Conservation (phyloP, 768 basidiomycete species). For the Tulasnella sp. region DNA sequence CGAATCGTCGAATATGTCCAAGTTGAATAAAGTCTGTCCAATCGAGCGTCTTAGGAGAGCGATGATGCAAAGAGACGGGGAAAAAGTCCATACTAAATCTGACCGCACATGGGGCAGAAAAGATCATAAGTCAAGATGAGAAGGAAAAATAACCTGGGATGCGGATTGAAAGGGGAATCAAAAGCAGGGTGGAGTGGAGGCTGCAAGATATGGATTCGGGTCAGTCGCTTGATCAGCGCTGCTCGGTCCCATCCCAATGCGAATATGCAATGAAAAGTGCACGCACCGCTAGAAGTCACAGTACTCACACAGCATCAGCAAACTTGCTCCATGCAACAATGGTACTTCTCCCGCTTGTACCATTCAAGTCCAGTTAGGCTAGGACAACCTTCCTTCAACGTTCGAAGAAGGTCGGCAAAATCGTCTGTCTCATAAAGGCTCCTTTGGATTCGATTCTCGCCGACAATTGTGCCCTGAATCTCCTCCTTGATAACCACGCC, state of each 20-base stretch:
- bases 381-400: not conserved
- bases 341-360: not conserved
- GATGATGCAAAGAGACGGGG: too few relatives aligned
- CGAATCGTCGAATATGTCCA: too few relatives aligned
- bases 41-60: too few relatives aligned
- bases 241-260: not conserved
- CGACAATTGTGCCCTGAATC: not conserved
- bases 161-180: too few relatives aligned
- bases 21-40: too few relatives aligned
- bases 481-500: not conserved
- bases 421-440: not conserved
- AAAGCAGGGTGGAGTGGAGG: not conserved
- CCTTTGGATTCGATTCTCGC: not conserved
- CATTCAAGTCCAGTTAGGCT: not conserved
- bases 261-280: not conserved
- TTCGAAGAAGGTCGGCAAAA: not conserved
- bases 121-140: too few relatives aligned
- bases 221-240: not conserved
- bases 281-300: not conserved
- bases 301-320: not conserved
- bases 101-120: too few relatives aligned
- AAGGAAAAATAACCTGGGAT: too few relatives aligned
- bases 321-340: not conserved
- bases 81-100: too few relatives aligned
- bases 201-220: too few relatives aligned